Evolutionary conservation across 202 grass and related monocot genomes (phyloP).

Genomic region (Panicum virgatum): DNA sequence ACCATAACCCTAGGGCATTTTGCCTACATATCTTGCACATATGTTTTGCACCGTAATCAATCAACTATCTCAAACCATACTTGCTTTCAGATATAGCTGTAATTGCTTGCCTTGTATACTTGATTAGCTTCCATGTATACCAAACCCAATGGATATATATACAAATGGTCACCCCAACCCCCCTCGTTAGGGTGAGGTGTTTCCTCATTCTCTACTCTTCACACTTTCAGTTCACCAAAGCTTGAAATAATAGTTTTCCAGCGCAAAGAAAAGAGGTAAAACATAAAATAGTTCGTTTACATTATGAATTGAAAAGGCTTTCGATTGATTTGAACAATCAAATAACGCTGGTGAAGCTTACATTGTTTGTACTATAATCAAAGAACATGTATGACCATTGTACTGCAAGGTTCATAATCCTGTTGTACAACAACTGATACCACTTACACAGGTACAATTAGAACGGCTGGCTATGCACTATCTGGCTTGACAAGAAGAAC

Average conservation of each 20-base stretch:
- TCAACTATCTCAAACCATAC: no score
- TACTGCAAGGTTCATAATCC: conserved; percentile 12
- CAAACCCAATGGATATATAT: no score
- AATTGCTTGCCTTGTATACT: no score
- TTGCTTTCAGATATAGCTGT: no score
- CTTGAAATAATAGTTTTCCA: background rate
- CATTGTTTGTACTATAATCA: conserved; percentile 24
- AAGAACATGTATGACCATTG: conserved; percentile 34
- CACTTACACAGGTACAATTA: conserved; percentile 35
- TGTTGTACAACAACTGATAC: conserved; percentile 44
- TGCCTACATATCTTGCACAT: no score
- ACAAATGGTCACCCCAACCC: no score
- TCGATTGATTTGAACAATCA: conserved; percentile 18
- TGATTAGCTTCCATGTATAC: no score
- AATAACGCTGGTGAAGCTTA: conserved; percentile 22
- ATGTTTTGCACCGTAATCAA: no score
- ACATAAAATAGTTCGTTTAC: background rate
- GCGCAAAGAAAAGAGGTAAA: background rate
- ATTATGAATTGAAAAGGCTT: background rate
- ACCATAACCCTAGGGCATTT: no score
- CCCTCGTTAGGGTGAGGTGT: no score
- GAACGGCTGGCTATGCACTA: conserved; percentile 30
- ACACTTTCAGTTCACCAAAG: conserved; percentile 2
- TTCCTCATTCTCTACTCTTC: no score
- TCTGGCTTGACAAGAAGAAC: conserved; percentile 12